Base-by-base conservation (phyloP, 2,329 filamentous ascomycete species). In the Phialemonium atrogriseum region DNA sequence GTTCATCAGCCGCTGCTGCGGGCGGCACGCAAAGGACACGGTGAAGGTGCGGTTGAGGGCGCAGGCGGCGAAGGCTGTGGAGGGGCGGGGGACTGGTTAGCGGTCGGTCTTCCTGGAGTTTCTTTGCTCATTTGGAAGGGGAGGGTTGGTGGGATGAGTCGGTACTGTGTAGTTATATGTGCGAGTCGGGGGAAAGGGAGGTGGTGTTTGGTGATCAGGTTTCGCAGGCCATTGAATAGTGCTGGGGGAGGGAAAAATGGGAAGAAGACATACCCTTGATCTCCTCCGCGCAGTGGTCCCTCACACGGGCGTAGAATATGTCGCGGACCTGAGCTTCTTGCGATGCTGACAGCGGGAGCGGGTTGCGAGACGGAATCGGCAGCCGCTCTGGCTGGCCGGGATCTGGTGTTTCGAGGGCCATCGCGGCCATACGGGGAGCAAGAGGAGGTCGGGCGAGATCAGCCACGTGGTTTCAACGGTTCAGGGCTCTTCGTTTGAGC, bases 1-100 rank as follows among this genome's bases (percentile, higher is more conserved):
- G 62, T 98, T 98, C 91, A 98, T 98, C 21, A 71, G 68, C 40
- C 80, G 77, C 49, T 87, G 82, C 51, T 88, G 72, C 29, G 70
- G 61, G 33, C 86, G 80, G 65, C 91, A 98, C 32, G 78, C 73
- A 67, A 91, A 95, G 10, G 87, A 82, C 36, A 91, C 83, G 35
- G 80, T 87, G 47, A 96, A 75, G 5, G 88, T 96, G 43, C 85
- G 83, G 52, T 81, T 80, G 30, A 80, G 70, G 32, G 88, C 88
- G 68, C 91, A 98, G 44, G 81, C 78, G 36, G 91, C 91, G 55
- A 98, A 98, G 39, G 83, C 89, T 95, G 46, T 32, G 26, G 7
- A 31, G 18, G 7, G 11, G 11, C n/a, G 11, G 27, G 2, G 10
- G 14, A 23, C 5, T 10, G 11, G 26, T 28, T 16, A 24, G 30